Evolutionary conservation across 1,284 basidiomycete species (phyloP), one percentile per base, ranked within the genome.

Genomic region (Moesziomyces antarcticus): DNA sequence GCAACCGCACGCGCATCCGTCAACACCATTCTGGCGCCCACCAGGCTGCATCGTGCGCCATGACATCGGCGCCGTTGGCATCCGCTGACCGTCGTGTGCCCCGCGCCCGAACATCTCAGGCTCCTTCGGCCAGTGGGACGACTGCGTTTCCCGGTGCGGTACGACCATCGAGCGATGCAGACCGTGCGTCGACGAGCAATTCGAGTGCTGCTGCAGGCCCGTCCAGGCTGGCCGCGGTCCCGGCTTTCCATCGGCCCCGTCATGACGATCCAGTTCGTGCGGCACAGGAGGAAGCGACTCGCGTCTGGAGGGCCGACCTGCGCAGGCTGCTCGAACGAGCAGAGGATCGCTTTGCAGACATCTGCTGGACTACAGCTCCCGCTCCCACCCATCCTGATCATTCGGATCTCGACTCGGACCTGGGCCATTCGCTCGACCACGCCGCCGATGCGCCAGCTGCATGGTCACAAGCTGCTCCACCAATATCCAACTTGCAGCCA

Each of bases 291-390:
- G 51, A 62, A 35, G 79, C 79, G 3, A 77, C 68, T 1, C 44
- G 59, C 0, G 71, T 65, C 3, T 81, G 79, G 79, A 59, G 63
- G 6, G 53, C 46, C 13, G 79, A 81, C 24, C 65, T 81, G 42
- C 56, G 62, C 33, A 61, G 47, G 20, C 64, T 81, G 1, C 66
- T 78, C 3, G 63, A 60, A 21, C 41, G 46, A n/a, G 74, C 78
- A 10, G 64, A 73, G 33, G 66, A 75, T 16, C 54, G 78, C 27
- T 81, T 81, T 49, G 69, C 78, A 14, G 79, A 81, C 40, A 60
- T 81, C 20, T 74, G 68, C 55, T 81, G 79, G 79, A 75, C 77
- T 7, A 63, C 71, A 6, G 62, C 48, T 2, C 21, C 33, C 13
- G 16, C 47, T 1, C 37, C 50, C n/a, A 21, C 37, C 10, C 42